Evolutionary conservation across 495 filamentous ascomycete genomes (phyloP).

Genomic region (Cercophora samala): DNA sequence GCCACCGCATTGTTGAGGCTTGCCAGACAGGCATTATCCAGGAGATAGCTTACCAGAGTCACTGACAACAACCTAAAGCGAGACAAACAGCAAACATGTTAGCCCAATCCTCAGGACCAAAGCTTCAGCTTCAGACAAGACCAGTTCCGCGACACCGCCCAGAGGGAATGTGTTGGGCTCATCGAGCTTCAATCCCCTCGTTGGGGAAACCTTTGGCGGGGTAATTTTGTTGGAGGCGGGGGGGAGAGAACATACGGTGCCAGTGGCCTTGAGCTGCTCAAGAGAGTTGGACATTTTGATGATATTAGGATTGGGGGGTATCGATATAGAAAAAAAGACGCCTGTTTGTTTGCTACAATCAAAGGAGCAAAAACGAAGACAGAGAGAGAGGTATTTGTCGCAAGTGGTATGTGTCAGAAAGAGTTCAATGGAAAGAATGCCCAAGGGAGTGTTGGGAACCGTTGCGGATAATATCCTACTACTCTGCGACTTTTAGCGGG

Average conservation of each 20-base stretch:
- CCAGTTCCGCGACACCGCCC: neutral
- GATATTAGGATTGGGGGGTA: conserved; percentile 10
- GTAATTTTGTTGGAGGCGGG: conserved; percentile 25
- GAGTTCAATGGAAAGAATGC: conserved; percentile 8
- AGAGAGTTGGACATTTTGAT: conserved; percentile 77
- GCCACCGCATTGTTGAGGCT: conserved; percentile 1
- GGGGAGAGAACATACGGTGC: conserved; percentile 70
- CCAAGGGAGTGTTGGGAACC: conserved; percentile 6
- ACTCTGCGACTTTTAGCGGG: conserved; percentile 11
- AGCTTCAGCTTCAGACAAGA: neutral
- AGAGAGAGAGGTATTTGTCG: neutral
- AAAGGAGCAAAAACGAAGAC: conserved; percentile 6
- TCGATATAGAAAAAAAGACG: neutral
- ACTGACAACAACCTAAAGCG: conserved; percentile 76
- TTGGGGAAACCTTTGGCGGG: conserved; percentile 35
- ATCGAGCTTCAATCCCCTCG: conserved; percentile 20
- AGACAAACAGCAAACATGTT: neutral
- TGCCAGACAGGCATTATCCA: conserved; percentile 1
- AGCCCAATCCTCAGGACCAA: neutral
- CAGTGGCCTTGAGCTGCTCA: conserved; percentile 92
- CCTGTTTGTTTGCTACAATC: neutral
- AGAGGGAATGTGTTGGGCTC: neutral
- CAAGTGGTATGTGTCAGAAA: neutral
- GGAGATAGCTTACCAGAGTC: conserved; percentile 76
- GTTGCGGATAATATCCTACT: conserved; percentile 14